Percentiles rank a stretch among this genome's conserved stretches.
Evolutionary conservation across 352 stramenopile species (phyloP).

Genomic region (Phytophthora foliorum): DNA sequence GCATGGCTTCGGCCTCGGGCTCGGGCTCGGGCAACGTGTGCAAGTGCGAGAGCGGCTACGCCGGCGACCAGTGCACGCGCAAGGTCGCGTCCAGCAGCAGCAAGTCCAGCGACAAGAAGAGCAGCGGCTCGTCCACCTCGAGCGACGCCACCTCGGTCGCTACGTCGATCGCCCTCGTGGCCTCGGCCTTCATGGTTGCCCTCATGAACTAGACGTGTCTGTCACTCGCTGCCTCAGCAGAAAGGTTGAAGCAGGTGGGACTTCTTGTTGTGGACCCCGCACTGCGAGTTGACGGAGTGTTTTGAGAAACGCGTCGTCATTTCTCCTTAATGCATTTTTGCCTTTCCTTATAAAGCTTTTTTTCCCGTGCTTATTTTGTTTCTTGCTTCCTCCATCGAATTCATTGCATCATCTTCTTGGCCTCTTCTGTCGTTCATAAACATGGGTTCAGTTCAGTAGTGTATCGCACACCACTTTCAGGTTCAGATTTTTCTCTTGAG

Average conservation of each 20-base stretch:
- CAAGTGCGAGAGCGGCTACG: slow-evolving; percentile 66
- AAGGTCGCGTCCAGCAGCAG: slow-evolving; percentile 52
- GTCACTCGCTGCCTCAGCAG: slow-evolving; percentile 10
- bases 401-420: too few relatives aligned
- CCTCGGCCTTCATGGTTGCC: slow-evolving; percentile 39
- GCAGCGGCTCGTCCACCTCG: slow-evolving; percentile 26
- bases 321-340: slow-evolving; percentile 48
- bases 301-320: slow-evolving; percentile 19
- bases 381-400: too few relatives aligned
- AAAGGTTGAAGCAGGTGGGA: slow-evolving; percentile 26
- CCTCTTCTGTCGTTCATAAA: too few relatives aligned
- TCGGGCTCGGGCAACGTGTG: slow-evolving; percentile 48
- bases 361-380: not conserved
- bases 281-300: slow-evolving; percentile 30
- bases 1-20: slow-evolving; percentile 38
- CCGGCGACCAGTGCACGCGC: slow-evolving; percentile 66
- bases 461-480: slow-evolving; percentile 18
- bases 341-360: slow-evolving; percentile 41
- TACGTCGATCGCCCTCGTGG: slow-evolving; percentile 42
- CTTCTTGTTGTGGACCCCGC: not conserved
- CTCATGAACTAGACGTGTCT: slow-evolving; percentile 53
- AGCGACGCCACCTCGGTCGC: slow-evolving; percentile 38
- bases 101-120: slow-evolving; percentile 31
- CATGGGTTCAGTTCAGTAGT: too few relatives aligned
- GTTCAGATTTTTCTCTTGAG: slow-evolving; percentile 5